Conservation (phyloP, 495 filamentous ascomycete genomes). For the Penicillium psychrofluorescens region DNA sequence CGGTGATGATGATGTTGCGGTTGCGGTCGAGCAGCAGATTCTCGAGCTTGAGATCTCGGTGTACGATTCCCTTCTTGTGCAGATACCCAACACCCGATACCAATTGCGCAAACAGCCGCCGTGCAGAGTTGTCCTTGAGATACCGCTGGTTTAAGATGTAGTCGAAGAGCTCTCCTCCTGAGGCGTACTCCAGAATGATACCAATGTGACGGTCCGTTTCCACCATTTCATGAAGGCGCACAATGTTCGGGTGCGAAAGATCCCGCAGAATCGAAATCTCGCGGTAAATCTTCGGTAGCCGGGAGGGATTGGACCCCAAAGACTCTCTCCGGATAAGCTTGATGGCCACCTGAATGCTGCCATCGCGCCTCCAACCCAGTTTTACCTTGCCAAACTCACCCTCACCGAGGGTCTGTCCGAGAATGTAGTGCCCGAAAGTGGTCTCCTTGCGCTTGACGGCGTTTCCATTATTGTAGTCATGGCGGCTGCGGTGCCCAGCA, state of each 20-base stretch:
- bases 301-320: slow-evolving; percentile 75
- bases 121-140: slow-evolving; percentile 84
- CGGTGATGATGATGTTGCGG: slow-evolving; percentile 98
- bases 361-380: slow-evolving; percentile 97
- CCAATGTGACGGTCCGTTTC: slow-evolving; percentile 94
- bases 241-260: slow-evolving; percentile 91
- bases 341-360: slow-evolving; percentile 90
- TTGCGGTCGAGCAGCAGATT: slow-evolving; percentile 94
- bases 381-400: slow-evolving; percentile 99
- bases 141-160: slow-evolving; percentile 96
- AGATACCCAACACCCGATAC: slow-evolving; percentile 96
- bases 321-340: slow-evolving; percentile 93
- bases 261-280: slow-evolving; percentile 87
- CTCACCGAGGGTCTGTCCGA: slow-evolving; percentile 95
- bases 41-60: slow-evolving; percentile 95
- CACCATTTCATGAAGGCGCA: slow-evolving; percentile 95
- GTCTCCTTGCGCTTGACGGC: slow-evolving; percentile 61
- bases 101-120: slow-evolving; percentile 89
- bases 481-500: slow-evolving; percentile 60
- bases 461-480: slow-evolving; percentile 59
- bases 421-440: slow-evolving; percentile 87
- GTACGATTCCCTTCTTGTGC: slow-evolving; percentile 98
- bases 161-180: slow-evolving; percentile 95
- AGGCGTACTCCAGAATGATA: slow-evolving; percentile 97
- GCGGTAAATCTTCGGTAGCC: slow-evolving; percentile 93